These are phyloP conservation scores for Gossypium mustelinum DNA, from an alignment of 345 rosid genomes.

Conservation along the genomic window DNA sequence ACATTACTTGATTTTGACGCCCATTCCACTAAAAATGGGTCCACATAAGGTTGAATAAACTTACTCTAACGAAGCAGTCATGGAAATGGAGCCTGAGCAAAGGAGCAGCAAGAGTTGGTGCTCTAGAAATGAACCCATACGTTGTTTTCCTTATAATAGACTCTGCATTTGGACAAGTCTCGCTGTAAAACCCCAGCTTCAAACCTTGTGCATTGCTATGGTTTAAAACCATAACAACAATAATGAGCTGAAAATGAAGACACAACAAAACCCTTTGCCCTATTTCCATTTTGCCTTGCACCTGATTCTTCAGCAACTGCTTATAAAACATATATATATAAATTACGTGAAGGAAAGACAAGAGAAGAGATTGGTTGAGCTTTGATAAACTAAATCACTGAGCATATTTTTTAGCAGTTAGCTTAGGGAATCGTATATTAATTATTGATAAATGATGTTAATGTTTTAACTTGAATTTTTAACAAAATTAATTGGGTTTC, in stretches of 20 bases:
- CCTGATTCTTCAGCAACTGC: background rate
- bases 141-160: slow-evolving; percentile 24
- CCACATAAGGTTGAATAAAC: background rate
- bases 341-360: too few species aligned
- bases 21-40: too few species aligned
- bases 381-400: background rate
- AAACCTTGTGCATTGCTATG: slow-evolving; percentile 21
- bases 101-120: slow-evolving; percentile 52
- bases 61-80: slow-evolving; percentile 75
- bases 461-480: background rate
- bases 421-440: background rate
- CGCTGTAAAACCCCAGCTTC: slow-evolving; percentile 31
- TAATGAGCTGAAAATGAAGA: slow-evolving; percentile 20
- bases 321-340: background rate
- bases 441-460: background rate
- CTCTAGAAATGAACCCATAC: slow-evolving; percentile 27
- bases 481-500: background rate
- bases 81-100: slow-evolving; percentile 72
- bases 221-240: slow-evolving; percentile 21
- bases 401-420: background rate
- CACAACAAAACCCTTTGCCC: slow-evolving; percentile 29
- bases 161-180: slow-evolving; percentile 37
- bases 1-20: too few species aligned
- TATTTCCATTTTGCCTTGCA: slow-evolving; percentile 29
- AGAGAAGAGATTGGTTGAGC: background rate